A percentile compares a stretch with the other conserved stretches of the same genome.
These are phyloP conservation scores for Darksidea phi DNA, from an alignment of 495 filamentous ascomycete species.

Conservation along the genomic window DNA sequence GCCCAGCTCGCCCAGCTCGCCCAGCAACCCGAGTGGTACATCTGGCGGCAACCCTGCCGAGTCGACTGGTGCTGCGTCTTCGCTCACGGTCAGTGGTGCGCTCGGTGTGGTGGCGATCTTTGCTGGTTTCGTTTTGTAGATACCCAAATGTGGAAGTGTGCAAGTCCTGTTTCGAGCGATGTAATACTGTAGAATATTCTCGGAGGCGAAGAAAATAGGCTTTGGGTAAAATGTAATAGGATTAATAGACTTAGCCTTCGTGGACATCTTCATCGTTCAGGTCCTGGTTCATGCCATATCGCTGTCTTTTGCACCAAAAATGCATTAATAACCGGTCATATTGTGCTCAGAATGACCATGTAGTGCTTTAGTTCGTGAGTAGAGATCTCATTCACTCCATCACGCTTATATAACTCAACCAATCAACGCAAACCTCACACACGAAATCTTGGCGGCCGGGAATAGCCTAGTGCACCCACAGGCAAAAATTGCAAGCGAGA, in stretches of 20 bases:
- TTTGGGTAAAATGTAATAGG: too few relatives aligned
- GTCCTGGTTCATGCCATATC: too few relatives aligned
- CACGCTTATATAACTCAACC: neutral
- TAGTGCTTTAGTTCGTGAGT: too few relatives aligned
- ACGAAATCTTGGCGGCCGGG: neutral
- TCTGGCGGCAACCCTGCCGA: neutral
- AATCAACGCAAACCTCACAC: neutral
- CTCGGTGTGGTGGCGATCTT: slow-evolving; percentile 12
- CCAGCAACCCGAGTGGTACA: neutral
- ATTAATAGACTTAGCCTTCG: too few relatives aligned
- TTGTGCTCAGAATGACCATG: too few relatives aligned
- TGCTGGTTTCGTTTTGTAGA: slow-evolving; percentile 18
- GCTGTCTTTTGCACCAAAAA: too few relatives aligned
- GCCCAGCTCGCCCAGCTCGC: neutral
- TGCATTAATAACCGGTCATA: too few relatives aligned
- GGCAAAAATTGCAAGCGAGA: neutral
- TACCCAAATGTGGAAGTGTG: too few relatives aligned
- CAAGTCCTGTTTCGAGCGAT: too few relatives aligned
- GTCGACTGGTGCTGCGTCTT: slow-evolving; percentile 18
- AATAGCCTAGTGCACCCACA: neutral
- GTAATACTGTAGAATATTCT: too few relatives aligned
- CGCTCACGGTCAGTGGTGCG: slow-evolving; percentile 11
- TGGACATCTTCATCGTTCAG: too few relatives aligned
- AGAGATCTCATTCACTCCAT: neutral
- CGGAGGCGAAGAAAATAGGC: too few relatives aligned